These are phyloP conservation scores for Achaetomiella virescens DNA, from an alignment of 495 filamentous ascomycete species.

Conservation along the genomic window DNA sequence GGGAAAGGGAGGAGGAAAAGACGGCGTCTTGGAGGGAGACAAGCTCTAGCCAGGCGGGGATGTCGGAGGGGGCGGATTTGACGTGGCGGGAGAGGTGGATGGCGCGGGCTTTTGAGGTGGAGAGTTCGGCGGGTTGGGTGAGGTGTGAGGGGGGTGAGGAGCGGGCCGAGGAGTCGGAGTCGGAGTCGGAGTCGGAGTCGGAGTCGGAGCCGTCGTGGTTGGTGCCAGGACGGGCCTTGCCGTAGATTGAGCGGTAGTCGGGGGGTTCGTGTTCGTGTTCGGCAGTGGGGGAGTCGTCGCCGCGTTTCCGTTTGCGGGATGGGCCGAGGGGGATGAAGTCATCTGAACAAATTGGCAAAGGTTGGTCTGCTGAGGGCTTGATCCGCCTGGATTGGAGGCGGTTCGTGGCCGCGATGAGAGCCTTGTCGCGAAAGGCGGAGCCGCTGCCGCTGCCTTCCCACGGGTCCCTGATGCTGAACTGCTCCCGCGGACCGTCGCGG, in stretches of 20 bases:
- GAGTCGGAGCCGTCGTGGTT: slow-evolving; percentile 38
- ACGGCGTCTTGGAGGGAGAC: slow-evolving; percentile 68
- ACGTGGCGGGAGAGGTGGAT: slow-evolving; percentile 54
- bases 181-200: slow-evolving; percentile 29
- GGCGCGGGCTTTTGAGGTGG: slow-evolving; percentile 42
- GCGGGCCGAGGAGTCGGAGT: slow-evolving; percentile 1
- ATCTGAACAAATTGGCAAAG: slow-evolving; percentile 14
- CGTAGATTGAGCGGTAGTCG: slow-evolving; percentile 66
- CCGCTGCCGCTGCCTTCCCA: slow-evolving; percentile 24
- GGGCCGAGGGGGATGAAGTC: slow-evolving; percentile 35
- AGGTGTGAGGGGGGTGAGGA: slow-evolving; percentile 26
- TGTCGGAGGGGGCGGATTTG: slow-evolving; percentile 57
- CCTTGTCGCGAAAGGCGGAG: slow-evolving; percentile 36
- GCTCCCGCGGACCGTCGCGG: slow-evolving; percentile 28
- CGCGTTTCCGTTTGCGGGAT: slow-evolving; percentile 38
- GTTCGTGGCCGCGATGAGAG: slow-evolving; percentile 26
- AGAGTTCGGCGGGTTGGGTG: slow-evolving; percentile 28
- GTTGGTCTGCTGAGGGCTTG: slow-evolving; percentile 9
- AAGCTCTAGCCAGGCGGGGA: slow-evolving; percentile 67
- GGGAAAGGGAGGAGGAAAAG: slow-evolving; percentile 39
- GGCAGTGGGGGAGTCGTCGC: slow-evolving; percentile 9
- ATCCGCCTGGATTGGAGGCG: slow-evolving; percentile 25
- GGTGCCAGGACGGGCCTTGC: slow-evolving; percentile 51
- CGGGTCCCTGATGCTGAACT: slow-evolving; percentile 29
- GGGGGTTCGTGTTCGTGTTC: slow-evolving; percentile 36